These are phyloP conservation scores for Tetragonia tetragonoides DNA, from an alignment of 148 eudicot species.

Conservation along the genomic window DNA sequence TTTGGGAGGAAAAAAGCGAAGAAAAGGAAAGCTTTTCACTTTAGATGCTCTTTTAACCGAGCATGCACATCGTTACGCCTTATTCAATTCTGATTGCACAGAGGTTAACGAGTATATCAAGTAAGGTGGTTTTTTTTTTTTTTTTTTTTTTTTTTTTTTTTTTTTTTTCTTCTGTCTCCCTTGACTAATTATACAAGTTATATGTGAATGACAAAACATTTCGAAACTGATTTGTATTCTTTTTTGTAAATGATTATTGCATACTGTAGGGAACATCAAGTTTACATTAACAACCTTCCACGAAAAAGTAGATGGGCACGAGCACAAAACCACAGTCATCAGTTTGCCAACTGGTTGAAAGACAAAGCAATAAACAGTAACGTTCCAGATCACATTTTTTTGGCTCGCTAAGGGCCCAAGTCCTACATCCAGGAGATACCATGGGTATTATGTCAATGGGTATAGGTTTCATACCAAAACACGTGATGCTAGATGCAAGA, in stretches of 20 bases:
- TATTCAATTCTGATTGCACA: too few relatives aligned
- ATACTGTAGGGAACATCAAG: slow-evolving; percentile 12
- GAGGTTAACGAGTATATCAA: too few relatives aligned
- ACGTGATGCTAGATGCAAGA: slow-evolving; percentile 10
- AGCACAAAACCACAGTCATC: not conserved
- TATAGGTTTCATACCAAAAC: slow-evolving; percentile 18
- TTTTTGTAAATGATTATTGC: not conserved
- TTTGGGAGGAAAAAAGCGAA: too few relatives aligned
- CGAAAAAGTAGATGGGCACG: not conserved
- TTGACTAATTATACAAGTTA: too few relatives aligned
- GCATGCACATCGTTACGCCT: too few relatives aligned
- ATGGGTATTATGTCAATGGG: slow-evolving; percentile 21
- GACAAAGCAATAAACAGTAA: not conserved
- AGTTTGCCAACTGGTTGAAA: not conserved
- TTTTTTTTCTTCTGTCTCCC: too few relatives aligned
- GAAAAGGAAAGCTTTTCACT: too few relatives aligned
- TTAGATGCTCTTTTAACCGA: too few relatives aligned
- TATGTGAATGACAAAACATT: too few relatives aligned
- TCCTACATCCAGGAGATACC: slow-evolving; percentile 1
- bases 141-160: too few relatives aligned
- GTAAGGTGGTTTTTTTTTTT: too few relatives aligned
- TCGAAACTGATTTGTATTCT: not conserved
- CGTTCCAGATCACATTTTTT: not conserved
- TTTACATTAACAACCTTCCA: not conserved
- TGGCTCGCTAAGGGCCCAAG: slow-evolving; percentile 20